Conservation (phyloP, 2,329 filamentous ascomycete genomes). For the Aspergillus arachidicola region DNA sequence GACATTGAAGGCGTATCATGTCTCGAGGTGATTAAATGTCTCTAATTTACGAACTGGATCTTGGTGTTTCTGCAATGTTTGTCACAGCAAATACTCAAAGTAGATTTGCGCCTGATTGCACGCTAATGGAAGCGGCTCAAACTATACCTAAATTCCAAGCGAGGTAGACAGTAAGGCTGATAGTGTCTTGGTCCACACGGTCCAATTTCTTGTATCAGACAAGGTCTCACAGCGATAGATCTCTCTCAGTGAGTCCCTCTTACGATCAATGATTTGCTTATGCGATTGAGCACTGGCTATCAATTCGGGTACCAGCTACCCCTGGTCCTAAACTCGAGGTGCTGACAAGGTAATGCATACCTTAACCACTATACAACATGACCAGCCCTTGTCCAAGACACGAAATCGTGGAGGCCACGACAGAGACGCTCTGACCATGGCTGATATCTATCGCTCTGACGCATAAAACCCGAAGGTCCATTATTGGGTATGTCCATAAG, state of each 20-base stretch:
- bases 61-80: too few relatives aligned
- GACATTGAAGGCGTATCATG: background rate
- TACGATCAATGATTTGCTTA: background rate
- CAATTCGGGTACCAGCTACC: too few relatives aligned
- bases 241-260: background rate
- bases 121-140: too few relatives aligned
- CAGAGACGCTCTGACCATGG: background rate
- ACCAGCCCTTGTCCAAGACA: background rate
- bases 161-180: too few relatives aligned
- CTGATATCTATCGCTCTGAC: background rate
- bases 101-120: too few relatives aligned
- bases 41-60: too few relatives aligned
- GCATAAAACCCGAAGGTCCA: background rate
- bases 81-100: too few relatives aligned
- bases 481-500: background rate
- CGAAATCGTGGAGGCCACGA: background rate
- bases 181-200: too few relatives aligned
- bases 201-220: background rate
- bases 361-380: background rate
- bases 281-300: background rate
- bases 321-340: background rate
- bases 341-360: background rate
- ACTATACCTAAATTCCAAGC: too few relatives aligned
- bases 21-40: background rate
- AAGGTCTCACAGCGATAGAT: background rate